Base-by-base conservation (phyloP, 2,329 filamentous ascomycete genomes). In the Diaporthe sp. region DNA sequence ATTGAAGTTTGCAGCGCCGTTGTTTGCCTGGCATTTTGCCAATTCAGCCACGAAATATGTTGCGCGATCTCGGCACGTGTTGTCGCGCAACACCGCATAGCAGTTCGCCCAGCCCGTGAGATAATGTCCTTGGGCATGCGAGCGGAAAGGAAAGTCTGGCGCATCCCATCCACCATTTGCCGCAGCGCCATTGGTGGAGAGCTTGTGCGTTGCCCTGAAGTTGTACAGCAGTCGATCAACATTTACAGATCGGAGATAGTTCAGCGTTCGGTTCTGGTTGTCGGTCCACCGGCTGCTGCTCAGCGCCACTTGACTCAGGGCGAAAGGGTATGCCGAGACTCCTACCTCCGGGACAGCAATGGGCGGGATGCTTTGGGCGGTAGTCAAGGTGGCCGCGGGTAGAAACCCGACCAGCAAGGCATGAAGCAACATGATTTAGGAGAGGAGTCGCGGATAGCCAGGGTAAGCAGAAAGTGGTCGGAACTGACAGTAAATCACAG, bases 111-210 rank as follows among this genome's bases (percentile, higher is more conserved):
- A 89, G 0, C 86, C 88, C 1, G 83, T 87, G 44, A 90, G 84
- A 44, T 86, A 86, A 78, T 90, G 88, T 0, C 88, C 88, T 74
- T 90, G 88, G 28, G 84, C 78, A 68, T 90, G 88, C 0, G 84
- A 85, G 19, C 88, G 85, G 78, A 90, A 90, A 0, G 88, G 88
- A 59, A 90, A 90, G 62, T 86, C 82, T 1, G 88, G 88, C 1
- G 86, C 86, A 79, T 90, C 88, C 88, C 88, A 90, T 3, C 88
- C 88, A 2, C 87, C 87, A 65, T 88, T 88, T 8, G 82, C 67
- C 2, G 81, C 76, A 2, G 88, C 88, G 1, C 86, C 86, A 3
- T 86, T 82, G 12, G 87, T 89, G 4, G 84, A 85, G 0, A 89
- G 77, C 25, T 83, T 81, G 74, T 89, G 88, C 62, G 83, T 89